Conservation (phyloP, 1,284 basidiomycete species). For the Ganoderma boninense region DNA sequence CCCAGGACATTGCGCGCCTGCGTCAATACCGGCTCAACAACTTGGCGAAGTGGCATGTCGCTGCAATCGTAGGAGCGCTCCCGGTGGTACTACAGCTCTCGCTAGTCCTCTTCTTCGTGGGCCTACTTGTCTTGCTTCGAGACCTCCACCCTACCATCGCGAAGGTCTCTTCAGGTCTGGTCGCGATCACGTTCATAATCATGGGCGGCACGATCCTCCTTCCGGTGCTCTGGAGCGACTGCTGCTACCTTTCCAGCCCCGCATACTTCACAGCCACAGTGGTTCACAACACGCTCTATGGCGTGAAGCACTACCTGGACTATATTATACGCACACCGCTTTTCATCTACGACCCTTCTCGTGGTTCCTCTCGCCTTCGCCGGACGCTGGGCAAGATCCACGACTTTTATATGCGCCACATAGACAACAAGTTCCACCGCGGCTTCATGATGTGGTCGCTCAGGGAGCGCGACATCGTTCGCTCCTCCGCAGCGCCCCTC, state of each 20-base stretch:
- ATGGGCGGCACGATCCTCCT: slow-evolving; percentile 11
- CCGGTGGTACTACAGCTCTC: slow-evolving; percentile 27
- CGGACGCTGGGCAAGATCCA: not conserved
- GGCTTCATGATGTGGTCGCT: not conserved
- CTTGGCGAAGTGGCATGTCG: slow-evolving; percentile 24
- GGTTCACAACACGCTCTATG: not conserved
- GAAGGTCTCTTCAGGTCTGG: not conserved
- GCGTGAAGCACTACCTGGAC: not conserved
- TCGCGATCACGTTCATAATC: slow-evolving; percentile 9
- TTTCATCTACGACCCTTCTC: not conserved
- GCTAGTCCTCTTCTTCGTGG: slow-evolving; percentile 24
- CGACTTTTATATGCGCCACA: not conserved
- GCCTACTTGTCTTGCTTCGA: slow-evolving; percentile 26
- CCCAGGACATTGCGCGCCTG: slow-evolving; percentile 19
- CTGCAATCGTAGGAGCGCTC: slow-evolving; percentile 18
- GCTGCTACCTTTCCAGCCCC: slow-evolving; percentile 9
- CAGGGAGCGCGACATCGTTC: not conserved
- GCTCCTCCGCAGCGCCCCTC: not conserved
- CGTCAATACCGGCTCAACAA: slow-evolving; percentile 24
- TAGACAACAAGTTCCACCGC: not conserved
- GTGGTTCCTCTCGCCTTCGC: not conserved
- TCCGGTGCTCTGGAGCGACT: slow-evolving; percentile 15
- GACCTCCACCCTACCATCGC: slow-evolving; percentile 22
- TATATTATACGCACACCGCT: not conserved
- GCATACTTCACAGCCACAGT: not conserved